Evolutionary conservation across 2,329 filamentous ascomycete genomes (phyloP).

Genomic region (Aspergillus jensenii): DNA sequence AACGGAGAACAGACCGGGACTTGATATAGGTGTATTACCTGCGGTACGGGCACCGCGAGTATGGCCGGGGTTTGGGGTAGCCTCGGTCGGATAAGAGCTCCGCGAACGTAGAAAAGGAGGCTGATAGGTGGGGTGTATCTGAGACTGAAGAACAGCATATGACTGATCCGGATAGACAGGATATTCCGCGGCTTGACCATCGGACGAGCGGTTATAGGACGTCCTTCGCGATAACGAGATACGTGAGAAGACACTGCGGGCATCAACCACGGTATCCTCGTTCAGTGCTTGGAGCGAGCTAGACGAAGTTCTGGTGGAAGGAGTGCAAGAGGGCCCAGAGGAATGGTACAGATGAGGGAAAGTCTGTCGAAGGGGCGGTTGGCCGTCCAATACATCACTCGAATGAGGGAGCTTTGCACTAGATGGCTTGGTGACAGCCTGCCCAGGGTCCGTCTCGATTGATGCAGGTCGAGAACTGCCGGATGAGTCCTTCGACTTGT

Average conservation of each 20-base stretch:
- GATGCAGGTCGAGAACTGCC: conserved; percentile 19
- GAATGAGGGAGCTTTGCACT: conserved; percentile 27
- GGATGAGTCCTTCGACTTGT: conserved; percentile 21
- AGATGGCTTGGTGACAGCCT: conserved; percentile 23
- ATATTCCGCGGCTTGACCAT: conserved; percentile 31
- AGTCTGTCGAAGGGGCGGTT: conserved; percentile 32
- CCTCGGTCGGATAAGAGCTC: conserved; percentile 44
- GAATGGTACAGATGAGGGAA: conserved; percentile 36
- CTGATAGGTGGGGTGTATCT: conserved; percentile 42
- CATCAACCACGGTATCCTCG: conserved; percentile 38
- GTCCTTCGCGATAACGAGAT: conserved; percentile 25
- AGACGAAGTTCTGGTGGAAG: conserved; percentile 42
- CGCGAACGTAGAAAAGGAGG: conserved; percentile 41
- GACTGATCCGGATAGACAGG: conserved; percentile 51
- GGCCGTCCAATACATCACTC: conserved; percentile 30
- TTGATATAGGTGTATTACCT: conserved; percentile 49
- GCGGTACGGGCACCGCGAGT: conserved; percentile 39
- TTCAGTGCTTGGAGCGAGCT: conserved; percentile 45
- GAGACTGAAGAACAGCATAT: conserved; percentile 47
- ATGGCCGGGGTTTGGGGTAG: conserved; percentile 20
- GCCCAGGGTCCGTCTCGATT: conserved; percentile 23
- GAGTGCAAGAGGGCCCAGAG: conserved; percentile 33
- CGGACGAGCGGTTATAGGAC: conserved; percentile 28
- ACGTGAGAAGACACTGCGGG: conserved; percentile 23
- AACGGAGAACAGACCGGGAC: conserved; percentile 47